A percentile compares a stretch with the other conserved stretches of the same genome.
phyloP scores from a whole-genome alignment of 768 basidiomycete genomes.

The Psilocybe sp. region DNA sequence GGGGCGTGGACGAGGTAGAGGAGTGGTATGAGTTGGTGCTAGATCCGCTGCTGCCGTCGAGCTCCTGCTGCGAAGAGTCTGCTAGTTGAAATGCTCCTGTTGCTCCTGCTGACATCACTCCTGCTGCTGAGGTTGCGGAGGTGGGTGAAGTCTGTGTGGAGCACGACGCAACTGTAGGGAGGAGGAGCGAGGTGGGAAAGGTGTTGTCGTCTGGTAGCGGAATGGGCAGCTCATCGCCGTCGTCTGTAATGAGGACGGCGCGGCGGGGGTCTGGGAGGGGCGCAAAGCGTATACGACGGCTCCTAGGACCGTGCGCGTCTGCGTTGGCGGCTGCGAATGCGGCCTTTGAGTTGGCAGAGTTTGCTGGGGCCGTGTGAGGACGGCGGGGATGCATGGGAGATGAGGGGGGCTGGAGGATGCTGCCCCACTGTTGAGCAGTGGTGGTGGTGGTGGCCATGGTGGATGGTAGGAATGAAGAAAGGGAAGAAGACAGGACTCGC shows the following conservation, averaged over 20 bases:
- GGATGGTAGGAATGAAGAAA: constrained; percentile 1
- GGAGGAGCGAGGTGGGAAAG: constrained; percentile 19
- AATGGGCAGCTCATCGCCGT: constrained; percentile 39
- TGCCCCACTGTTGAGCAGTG: not conserved
- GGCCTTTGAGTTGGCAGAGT: constrained; percentile 12
- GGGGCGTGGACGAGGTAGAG: constrained; percentile 20
- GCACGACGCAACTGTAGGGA: not conserved
- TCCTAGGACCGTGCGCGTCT: constrained; percentile 1
- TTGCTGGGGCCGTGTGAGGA: constrained; percentile 5
- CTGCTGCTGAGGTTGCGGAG: not conserved
- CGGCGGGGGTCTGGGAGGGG: constrained; percentile 78
- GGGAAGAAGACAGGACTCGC: not conserved
- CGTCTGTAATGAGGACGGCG: constrained; percentile 39
- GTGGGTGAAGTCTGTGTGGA: not conserved
- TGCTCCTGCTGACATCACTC: not conserved
- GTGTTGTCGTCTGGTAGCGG: constrained; percentile 18
- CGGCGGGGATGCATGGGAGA: not conserved
- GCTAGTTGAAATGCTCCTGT: too few species aligned
- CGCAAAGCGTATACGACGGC: constrained; percentile 68
- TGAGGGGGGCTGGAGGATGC: constrained; percentile 10
- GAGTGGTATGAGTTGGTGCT: constrained; percentile 23
- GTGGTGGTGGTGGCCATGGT: constrained; percentile 5
- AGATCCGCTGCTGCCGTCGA: constrained; percentile 17
- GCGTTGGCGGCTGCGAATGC: constrained; percentile 12
- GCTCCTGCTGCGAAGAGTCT: not conserved